A percentile compares a stretch with the other conserved stretches of the same genome.
These are phyloP conservation scores for Globisporangium alternatum DNA, from an alignment of 352 stramenopile genomes.

Conservation along the genomic window DNA sequence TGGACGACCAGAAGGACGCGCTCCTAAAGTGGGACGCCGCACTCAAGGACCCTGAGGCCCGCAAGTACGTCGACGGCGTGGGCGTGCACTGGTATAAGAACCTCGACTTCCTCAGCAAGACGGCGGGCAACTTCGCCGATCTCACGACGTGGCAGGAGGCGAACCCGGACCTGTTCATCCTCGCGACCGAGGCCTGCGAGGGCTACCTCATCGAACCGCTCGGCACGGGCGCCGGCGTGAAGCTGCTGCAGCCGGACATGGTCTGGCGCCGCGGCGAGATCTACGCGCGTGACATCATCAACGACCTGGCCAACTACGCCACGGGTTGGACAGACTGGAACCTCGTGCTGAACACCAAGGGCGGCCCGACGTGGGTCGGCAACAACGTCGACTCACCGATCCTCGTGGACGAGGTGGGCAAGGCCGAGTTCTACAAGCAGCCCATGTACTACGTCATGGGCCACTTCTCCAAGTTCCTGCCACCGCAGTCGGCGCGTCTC, in stretches of 20 bases:
- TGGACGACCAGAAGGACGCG: slow-evolving; percentile 83
- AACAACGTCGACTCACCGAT: slow-evolving; percentile 76
- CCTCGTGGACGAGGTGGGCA: slow-evolving; percentile 52
- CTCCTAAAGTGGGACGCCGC: slow-evolving; percentile 43
- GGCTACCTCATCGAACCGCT: slow-evolving; percentile 53
- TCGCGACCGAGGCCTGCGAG: slow-evolving; percentile 80
- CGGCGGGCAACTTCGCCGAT: slow-evolving; percentile 42
- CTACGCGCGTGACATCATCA: slow-evolving; percentile 86
- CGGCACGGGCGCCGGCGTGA: slow-evolving; percentile 47
- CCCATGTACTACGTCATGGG: slow-evolving; percentile 80
- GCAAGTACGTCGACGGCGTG: slow-evolving; percentile 75
- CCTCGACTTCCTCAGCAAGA: slow-evolving; percentile 46
- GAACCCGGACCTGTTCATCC: slow-evolving; percentile 74
- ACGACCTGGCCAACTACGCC: slow-evolving; percentile 77
- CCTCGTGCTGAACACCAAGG: slow-evolving; percentile 65
- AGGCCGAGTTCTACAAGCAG: slow-evolving; percentile 77
- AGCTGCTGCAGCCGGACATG: slow-evolving; percentile 34
- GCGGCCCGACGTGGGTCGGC: slow-evolving; percentile 70
- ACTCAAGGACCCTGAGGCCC: slow-evolving; percentile 44
- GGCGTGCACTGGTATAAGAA: slow-evolving; percentile 89
- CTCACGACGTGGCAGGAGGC: slow-evolving; percentile 50
- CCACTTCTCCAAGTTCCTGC: slow-evolving; percentile 74
- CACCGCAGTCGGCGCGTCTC: slow-evolving; percentile 46
- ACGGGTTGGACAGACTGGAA: slow-evolving; percentile 90
- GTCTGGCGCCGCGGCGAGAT: slow-evolving; percentile 72